Evolutionary conservation across 176 grass and related monocot species (phyloP).

Genomic region (Carex cristatella): DNA sequence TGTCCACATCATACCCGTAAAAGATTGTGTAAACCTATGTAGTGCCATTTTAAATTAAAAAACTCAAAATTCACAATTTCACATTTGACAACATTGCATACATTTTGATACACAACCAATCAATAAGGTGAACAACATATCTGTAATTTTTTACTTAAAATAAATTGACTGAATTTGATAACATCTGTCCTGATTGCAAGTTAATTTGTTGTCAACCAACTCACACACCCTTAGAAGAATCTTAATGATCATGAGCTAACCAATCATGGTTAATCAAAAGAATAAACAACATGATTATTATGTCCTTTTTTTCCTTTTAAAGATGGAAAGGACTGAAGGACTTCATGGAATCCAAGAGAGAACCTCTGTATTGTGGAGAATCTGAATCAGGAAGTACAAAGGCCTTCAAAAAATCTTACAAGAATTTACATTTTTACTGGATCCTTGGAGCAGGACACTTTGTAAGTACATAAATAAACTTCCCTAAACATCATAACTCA

Average conservation of each 20-base stretch:
- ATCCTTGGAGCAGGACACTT: conserved; percentile 82
- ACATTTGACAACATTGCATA: neutral
- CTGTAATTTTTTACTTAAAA: neutral
- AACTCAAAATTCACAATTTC: neutral
- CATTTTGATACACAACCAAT: neutral
- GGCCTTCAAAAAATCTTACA: conserved; percentile 71
- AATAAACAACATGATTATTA: neutral
- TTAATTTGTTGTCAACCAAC: neutral
- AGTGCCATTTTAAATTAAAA: neutral
- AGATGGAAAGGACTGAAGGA: conserved; percentile 67
- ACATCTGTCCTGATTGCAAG: neutral
- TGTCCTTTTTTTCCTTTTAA: neutral
- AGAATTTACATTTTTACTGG: conserved; percentile 85
- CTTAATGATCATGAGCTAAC: neutral
- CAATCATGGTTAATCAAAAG: neutral
- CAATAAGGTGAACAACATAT: neutral
- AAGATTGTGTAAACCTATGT: neutral
- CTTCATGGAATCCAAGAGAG: conserved; percentile 34
- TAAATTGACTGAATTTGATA: neutral
- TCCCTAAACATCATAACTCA: neutral
- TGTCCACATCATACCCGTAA: neutral
- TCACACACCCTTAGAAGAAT: neutral
- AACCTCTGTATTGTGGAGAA: conserved; percentile 48
- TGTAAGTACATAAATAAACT: conserved; percentile 37
- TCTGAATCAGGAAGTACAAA: conserved; percentile 36